Evolutionary conservation across 2,329 filamentous ascomycete species (phyloP).

Genomic region (Penicillium verrucosum): DNA sequence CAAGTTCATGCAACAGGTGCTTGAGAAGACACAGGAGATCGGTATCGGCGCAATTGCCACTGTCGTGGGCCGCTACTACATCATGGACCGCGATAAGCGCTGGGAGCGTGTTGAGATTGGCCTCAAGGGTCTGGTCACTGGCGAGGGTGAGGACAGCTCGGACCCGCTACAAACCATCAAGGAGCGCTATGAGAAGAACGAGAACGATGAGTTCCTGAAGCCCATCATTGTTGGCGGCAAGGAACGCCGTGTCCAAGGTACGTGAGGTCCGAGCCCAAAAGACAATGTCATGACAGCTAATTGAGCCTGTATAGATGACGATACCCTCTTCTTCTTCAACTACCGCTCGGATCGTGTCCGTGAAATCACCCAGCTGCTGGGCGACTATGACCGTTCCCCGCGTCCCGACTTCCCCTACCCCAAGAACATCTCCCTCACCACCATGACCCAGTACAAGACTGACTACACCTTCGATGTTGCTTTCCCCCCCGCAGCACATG

Average conservation of each 20-base stretch:
- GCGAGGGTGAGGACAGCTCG: slow-evolving; percentile 79
- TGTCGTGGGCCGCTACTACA: slow-evolving; percentile 92
- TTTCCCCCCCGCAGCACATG: slow-evolving; percentile 93
- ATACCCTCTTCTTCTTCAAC: slow-evolving; percentile 99
- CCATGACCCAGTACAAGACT: slow-evolving; percentile 98
- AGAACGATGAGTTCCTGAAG: slow-evolving; percentile 97
- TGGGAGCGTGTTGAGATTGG: slow-evolving; percentile 94
- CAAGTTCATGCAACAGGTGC: slow-evolving; percentile 80
- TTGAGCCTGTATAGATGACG: slow-evolving; percentile 60
- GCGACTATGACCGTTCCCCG: slow-evolving; percentile 86
- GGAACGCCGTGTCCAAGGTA: slow-evolving; percentile 79
- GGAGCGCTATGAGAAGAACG: slow-evolving; percentile 79
- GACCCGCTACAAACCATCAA: slow-evolving; percentile 85
- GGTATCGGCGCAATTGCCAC: slow-evolving; percentile 86
- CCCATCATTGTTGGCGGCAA: slow-evolving; percentile 92
- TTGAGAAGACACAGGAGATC: slow-evolving; percentile 77
- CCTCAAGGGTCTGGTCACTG: slow-evolving; percentile 78
- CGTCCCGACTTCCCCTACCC: slow-evolving; percentile 90
- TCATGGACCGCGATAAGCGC: slow-evolving; percentile 99
- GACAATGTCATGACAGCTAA: slow-evolving; percentile 14
- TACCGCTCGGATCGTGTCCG: slow-evolving; percentile 97
- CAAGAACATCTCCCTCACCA: slow-evolving; percentile 80
- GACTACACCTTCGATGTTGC: slow-evolving; percentile 91
- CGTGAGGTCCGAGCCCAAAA: slow-evolving; percentile 17
- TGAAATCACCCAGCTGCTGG: slow-evolving; percentile 91